Percentiles rank a stretch among this genome's conserved stretches.
phyloP scores from a whole-genome alignment of 257 asterid genomes.

The Capsicum rhomboideum region DNA sequence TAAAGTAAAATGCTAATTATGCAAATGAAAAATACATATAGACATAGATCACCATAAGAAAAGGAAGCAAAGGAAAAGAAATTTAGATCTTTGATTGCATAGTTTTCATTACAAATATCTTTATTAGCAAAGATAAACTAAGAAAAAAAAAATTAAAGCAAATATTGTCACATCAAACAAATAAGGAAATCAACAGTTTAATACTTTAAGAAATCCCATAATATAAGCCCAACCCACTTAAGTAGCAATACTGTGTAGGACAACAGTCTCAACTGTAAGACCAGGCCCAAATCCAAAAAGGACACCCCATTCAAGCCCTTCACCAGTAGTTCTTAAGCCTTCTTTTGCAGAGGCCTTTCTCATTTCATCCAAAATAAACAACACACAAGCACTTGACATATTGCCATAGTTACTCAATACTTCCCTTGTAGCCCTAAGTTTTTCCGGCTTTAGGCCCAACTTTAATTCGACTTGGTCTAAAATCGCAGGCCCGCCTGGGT shows the following conservation, averaged over 20 bases:
- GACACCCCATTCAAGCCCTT: constrained; percentile 70
- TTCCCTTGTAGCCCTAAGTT: constrained; percentile 37
- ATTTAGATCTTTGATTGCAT: background rate
- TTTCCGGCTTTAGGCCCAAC: constrained; percentile 42
- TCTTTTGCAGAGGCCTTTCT: constrained; percentile 49
- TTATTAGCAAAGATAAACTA: background rate
- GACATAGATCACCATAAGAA: too few relatives aligned
- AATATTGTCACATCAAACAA: background rate
- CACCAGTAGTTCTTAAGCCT: constrained; percentile 53
- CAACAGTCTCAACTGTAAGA: constrained; percentile 64
- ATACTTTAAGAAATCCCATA: background rate
- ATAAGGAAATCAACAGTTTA: too few relatives aligned
- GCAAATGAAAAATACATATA: background rate
- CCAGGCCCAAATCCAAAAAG: constrained; percentile 77
- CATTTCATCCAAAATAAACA: constrained; percentile 62
- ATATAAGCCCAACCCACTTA: background rate
- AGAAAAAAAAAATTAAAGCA: background rate
- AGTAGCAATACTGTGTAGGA: constrained; percentile 47
- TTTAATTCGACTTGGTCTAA: constrained; percentile 53
- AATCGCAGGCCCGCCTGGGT: constrained; percentile 74
- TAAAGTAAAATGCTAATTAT: background rate
- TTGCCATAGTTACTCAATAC: constrained; percentile 61
- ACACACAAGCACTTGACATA: constrained; percentile 59
- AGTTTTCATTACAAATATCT: background rate
- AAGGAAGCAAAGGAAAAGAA: background rate